Conservation (phyloP, 2,329 filamentous ascomycete species). For the Grosmannia huntii region DNA sequence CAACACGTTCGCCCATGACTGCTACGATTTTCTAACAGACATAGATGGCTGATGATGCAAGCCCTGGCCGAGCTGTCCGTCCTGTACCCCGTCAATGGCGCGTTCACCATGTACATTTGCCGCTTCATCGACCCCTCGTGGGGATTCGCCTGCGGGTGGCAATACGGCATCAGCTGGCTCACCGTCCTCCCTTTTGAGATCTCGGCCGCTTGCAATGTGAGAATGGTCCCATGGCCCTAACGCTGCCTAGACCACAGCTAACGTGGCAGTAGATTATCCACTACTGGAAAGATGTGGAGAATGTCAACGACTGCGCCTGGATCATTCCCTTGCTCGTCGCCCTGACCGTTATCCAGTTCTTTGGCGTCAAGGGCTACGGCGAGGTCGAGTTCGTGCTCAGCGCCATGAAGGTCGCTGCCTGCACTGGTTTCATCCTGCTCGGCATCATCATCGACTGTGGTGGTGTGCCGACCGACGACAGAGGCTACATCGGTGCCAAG, state of each 20-base stretch:
- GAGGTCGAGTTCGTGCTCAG: slow-evolving; percentile 46
- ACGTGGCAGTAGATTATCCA: slow-evolving; percentile 26
- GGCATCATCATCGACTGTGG: slow-evolving; percentile 47
- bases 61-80: slow-evolving; percentile 49
- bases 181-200: slow-evolving; percentile 40
- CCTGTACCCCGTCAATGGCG: slow-evolving; percentile 46
- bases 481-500: slow-evolving; percentile 46
- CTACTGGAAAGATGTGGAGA: slow-evolving; percentile 31
- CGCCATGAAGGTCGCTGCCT: slow-evolving; percentile 44
- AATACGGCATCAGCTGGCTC: slow-evolving; percentile 36
- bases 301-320: slow-evolving; percentile 40
- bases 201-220: slow-evolving; percentile 32
- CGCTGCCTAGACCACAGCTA: background rate
- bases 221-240: background rate
- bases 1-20: slow-evolving; percentile 23
- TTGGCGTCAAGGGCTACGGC: slow-evolving; percentile 43
- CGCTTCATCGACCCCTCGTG: slow-evolving; percentile 49
- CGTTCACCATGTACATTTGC: slow-evolving; percentile 48
- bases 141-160: slow-evolving; percentile 41
- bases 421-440: slow-evolving; percentile 51
- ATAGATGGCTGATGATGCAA: slow-evolving; percentile 24
- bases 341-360: slow-evolving; percentile 36
- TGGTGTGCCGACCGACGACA: slow-evolving; percentile 32
- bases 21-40: background rate
- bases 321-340: slow-evolving; percentile 41